A percentile compares a stretch with the other conserved stretches of the same genome.
Conservation (phyloP, 1,139 yeast genomes). For the Lodderomyces orthopsilosis region DNA sequence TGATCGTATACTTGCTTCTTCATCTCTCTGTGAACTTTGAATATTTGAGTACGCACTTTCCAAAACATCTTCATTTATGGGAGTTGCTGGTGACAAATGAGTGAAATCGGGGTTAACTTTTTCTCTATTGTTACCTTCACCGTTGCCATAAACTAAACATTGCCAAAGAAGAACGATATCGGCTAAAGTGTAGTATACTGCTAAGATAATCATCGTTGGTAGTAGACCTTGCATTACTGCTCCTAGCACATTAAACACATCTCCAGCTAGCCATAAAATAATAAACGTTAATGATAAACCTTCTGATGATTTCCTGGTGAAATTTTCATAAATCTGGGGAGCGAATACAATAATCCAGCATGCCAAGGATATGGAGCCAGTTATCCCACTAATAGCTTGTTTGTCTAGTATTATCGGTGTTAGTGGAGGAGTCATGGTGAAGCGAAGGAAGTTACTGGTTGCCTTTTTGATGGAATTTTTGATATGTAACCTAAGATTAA, state of each 20-base stretch:
- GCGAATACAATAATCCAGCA: conserved; percentile 98
- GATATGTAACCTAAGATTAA: not conserved
- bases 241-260: conserved; percentile 86
- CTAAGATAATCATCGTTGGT: conserved; percentile 89
- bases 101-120: conserved; percentile 51
- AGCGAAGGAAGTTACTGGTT: too few species aligned
- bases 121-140: conserved; percentile 32
- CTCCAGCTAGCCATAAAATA: conserved; percentile 85
- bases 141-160: conserved; percentile 67
- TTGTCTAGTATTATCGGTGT: conserved; percentile 69
- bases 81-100: conserved; percentile 88
- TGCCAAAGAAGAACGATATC: conserved; percentile 81
- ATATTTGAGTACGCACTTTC: conserved; percentile 51
- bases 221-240: conserved; percentile 83
- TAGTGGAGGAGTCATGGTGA: conserved; percentile 40
- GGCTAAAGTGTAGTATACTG: conserved; percentile 87
- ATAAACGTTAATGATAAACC: conserved; percentile 84
- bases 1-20: not conserved
- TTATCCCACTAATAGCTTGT: conserved; percentile 80
- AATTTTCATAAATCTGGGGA: conserved; percentile 93
- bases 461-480: not conserved
- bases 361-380: conserved; percentile 90
- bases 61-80: conserved; percentile 66
- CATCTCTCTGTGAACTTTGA: conserved; percentile 14
- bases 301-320: conserved; percentile 76